phyloP scores from a whole-genome alignment of 2,329 filamentous ascomycete species.

The Ilyonectria robusta region DNA sequence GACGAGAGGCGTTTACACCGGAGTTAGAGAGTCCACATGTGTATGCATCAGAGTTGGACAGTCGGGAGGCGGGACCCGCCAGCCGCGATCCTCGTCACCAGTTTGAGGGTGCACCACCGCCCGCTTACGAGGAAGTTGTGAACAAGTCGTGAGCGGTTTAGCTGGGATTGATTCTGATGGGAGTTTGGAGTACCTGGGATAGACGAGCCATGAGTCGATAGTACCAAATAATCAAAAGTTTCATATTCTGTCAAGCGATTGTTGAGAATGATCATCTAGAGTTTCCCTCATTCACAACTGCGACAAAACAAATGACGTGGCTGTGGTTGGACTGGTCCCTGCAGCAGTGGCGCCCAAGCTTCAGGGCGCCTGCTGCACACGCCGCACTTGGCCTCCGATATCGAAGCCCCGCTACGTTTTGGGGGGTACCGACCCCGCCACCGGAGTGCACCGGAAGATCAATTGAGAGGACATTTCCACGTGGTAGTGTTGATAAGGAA shows the following conservation, averaged over 20 bases:
- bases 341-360: slow-evolving; percentile 23
- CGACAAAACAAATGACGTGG: slow-evolving; percentile 34
- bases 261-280: no score
- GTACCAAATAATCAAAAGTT: not conserved
- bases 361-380: not conserved
- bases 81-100: slow-evolving; percentile 1
- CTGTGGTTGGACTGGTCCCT: slow-evolving; percentile 40
- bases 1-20: slow-evolving; percentile 2
- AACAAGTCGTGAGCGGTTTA: slow-evolving; percentile 22
- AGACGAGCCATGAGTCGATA: not conserved
- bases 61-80: not conserved
- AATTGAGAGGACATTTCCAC: not conserved
- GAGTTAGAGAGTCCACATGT: not conserved
- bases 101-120: slow-evolving; percentile 37
- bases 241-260: not conserved
- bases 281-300: not conserved
- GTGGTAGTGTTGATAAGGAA: not conserved
- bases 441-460: slow-evolving; percentile 11
- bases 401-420: slow-evolving; percentile 38
- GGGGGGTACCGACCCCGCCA: slow-evolving; percentile 20
- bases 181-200: not conserved
- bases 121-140: slow-evolving; percentile 40
- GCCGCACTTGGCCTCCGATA: slow-evolving; percentile 40
- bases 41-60: not conserved
- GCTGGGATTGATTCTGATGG: not conserved